phyloP scores from a whole-genome alignment of 176 grass and related monocot species.

The Lolium perenne region DNA sequence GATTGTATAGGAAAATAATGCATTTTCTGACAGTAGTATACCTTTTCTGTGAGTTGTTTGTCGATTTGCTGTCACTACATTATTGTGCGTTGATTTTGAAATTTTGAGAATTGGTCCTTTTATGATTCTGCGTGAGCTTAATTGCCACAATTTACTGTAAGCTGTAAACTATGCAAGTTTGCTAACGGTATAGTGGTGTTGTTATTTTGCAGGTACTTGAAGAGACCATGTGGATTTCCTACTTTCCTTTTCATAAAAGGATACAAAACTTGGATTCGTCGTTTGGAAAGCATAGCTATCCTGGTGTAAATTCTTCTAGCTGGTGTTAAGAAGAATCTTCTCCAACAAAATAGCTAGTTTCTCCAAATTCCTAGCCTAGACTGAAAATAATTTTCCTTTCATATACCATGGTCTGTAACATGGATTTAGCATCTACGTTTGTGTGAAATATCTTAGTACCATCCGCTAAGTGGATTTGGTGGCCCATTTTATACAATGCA shows the following conservation, averaged over 20 bases:
- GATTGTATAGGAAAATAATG: too few relatives aligned
- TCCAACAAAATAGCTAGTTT: slow-evolving; percentile 35
- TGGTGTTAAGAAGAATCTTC: slow-evolving; percentile 36
- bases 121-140: neutral
- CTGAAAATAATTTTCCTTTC: slow-evolving; percentile 47
- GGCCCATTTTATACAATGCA: slow-evolving; percentile 29
- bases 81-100: neutral
- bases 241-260: slow-evolving; percentile 54
- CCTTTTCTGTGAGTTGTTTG: neutral
- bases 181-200: neutral
- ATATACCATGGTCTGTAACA: slow-evolving; percentile 33
- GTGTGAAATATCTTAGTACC: neutral
- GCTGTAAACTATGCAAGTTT: neutral
- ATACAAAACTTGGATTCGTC: slow-evolving; percentile 34
- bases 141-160: neutral
- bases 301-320: slow-evolving; percentile 33
- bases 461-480: slow-evolving; percentile 29
- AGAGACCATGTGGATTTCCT: slow-evolving; percentile 39
- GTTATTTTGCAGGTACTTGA: slow-evolving; percentile 59
- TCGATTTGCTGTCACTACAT: neutral
- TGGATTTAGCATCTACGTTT: slow-evolving; percentile 24
- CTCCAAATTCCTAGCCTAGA: slow-evolving; percentile 38
- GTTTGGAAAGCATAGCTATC: slow-evolving; percentile 55
- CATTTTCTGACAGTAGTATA: neutral
- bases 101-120: neutral